Conservation (phyloP, 169 alveolate genomes). For the Plasmodium vivax region DNA sequence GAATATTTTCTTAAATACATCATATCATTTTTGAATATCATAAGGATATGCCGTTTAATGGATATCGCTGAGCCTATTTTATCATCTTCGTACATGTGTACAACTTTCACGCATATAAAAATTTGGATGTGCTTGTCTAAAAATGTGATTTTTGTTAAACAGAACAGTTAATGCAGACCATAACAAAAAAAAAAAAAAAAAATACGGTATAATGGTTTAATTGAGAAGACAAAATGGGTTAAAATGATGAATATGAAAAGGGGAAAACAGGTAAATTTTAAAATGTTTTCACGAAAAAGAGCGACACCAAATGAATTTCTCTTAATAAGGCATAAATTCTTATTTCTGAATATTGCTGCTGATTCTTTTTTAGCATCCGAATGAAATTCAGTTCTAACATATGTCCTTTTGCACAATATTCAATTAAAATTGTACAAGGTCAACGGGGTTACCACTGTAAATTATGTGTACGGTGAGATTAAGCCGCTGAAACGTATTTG, state of each 20-base stretch:
- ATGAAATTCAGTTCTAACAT: neutral
- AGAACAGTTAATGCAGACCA: neutral
- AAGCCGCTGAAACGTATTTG: neutral
- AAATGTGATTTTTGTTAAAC: neutral
- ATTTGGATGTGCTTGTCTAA: neutral
- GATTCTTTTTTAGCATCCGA: neutral
- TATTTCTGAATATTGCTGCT: neutral
- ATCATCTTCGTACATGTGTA: neutral
- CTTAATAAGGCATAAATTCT: neutral
- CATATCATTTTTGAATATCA: neutral
- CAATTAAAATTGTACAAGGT: neutral
- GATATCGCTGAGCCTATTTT: neutral
- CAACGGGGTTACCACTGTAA: neutral
- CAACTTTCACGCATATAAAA: neutral
- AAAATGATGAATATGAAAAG: neutral
- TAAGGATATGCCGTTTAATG: neutral
- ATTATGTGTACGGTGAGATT: neutral
- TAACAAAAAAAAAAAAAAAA: neutral
- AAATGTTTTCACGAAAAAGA: neutral
- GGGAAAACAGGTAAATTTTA: neutral
- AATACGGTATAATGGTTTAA: neutral
- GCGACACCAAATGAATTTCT: neutral
- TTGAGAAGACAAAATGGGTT: neutral
- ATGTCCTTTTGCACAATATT: neutral
- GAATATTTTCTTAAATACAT: neutral